phyloP scores from a whole-genome alignment of 345 rosid genomes.

The Eucalyptus viminalis region DNA sequence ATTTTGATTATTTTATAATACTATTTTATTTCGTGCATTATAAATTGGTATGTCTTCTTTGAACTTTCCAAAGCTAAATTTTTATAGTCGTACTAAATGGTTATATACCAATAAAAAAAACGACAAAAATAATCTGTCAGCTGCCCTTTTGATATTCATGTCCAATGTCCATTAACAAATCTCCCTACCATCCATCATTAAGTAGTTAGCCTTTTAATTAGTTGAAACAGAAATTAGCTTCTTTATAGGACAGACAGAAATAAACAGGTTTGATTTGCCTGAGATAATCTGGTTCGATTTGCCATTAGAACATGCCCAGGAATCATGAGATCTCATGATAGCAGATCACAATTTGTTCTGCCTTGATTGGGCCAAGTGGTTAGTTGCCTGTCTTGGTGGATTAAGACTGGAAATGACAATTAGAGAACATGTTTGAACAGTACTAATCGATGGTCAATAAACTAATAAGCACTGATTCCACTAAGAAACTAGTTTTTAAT shows the following conservation, averaged over 20 bases:
- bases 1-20: background rate
- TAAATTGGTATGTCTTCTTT: background rate
- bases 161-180: background rate
- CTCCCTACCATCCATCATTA: background rate
- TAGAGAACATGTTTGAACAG: background rate
- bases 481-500: background rate
- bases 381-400: background rate
- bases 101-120: background rate
- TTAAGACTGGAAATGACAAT: background rate
- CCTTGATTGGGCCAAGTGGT: background rate
- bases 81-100: background rate
- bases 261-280: background rate
- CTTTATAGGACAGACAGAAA: background rate
- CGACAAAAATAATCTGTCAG: background rate
- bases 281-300: background rate
- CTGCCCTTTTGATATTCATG: background rate
- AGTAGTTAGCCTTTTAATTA: background rate
- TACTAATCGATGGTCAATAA: background rate
- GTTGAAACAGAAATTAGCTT: background rate
- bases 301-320: background rate
- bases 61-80: background rate
- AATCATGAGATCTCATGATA: background rate
- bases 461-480: background rate
- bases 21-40: background rate
- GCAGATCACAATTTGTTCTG: background rate